These are phyloP conservation scores for Talaromyces trachyspermus DNA, from an alignment of 495 filamentous ascomycete genomes.

Conservation along the genomic window DNA sequence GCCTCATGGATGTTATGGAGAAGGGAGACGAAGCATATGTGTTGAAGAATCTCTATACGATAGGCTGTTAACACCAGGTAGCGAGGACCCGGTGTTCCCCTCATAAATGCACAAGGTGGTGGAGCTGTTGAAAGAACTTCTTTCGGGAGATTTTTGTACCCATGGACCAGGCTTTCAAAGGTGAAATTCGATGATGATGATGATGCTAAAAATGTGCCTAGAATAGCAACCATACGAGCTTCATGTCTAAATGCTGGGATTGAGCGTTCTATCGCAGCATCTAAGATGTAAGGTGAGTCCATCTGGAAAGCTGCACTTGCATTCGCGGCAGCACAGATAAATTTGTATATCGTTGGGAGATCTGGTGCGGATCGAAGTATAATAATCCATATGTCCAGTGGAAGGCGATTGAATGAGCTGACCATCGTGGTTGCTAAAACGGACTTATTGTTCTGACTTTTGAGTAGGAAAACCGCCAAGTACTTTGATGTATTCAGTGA, in stretches of 20 bases:
- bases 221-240: conserved; percentile 6
- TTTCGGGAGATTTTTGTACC: conserved; percentile 2
- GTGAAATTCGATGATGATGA: background rate
- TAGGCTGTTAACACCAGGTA: background rate
- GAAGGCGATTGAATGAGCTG: conserved; percentile 1
- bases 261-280: conserved; percentile 5
- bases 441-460: background rate
- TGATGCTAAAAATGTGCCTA: conserved; percentile 1
- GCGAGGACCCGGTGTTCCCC: background rate
- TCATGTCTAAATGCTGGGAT: conserved; percentile 5
- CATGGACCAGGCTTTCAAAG: background rate
- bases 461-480: background rate
- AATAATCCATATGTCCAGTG: conserved; percentile 1
- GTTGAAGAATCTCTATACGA: background rate
- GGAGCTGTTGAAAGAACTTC: background rate
- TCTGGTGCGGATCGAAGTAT: conserved; percentile 4
- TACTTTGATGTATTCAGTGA: background rate
- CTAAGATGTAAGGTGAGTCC: background rate
- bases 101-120: background rate
- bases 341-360: conserved; percentile 9
- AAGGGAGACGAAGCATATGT: background rate
- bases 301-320: conserved; percentile 7
- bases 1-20: conserved; percentile 1
- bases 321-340: background rate
- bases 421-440: background rate